Evolutionary conservation across 805 yeast species (phyloP), one percentile per base, ranked within the genome.

Genomic region (Myxozyma vanderwaltii): DNA sequence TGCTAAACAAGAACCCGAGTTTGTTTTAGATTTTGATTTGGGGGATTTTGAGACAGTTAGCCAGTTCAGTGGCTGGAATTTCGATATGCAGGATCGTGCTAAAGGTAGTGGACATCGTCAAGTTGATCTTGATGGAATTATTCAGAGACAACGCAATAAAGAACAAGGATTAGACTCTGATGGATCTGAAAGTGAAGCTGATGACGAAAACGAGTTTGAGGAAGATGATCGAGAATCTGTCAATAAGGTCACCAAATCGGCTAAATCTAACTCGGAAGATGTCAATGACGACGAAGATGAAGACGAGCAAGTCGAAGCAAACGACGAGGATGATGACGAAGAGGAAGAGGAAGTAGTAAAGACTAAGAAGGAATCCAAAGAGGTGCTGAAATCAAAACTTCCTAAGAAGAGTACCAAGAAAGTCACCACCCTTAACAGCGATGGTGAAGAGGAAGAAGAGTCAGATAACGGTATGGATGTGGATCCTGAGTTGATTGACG

Each of bases 71-170:
- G 96, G 96, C 3, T 91, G 97, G 97, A 90, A 90, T 67, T 89
- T 91, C 70, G 82, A 79, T 41, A 83, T 82, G 55, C 56, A 54
- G 46, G 67, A 63, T 23, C 54, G 62, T n/a, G 54, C 47, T 17
- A 76, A 68, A 23, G 66, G 68, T 12, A 39, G 63, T 41, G 68
- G 59, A 15, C 60, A 66, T 56, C 82, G 81, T 63, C 89, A 85
- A 61, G 96, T 90, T 7, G 96, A 92, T 76, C 79, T 92, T 62
- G 97, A 92, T 68, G 84, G 85, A 13, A 92, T 92, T 54, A 88
- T 92, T 67, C 84, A 86, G 75, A 81, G 91, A 72, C 91, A 89
- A 68, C 96, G 97, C 72, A 89, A 96, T 43, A 74, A 70, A 15
- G 72, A 67, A 26, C 74, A 72, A 15, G 73, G 68, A 24, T 64